phyloP scores from a whole-genome alignment of 2,329 filamentous ascomycete genomes.

The Domatiomyces globalis region DNA sequence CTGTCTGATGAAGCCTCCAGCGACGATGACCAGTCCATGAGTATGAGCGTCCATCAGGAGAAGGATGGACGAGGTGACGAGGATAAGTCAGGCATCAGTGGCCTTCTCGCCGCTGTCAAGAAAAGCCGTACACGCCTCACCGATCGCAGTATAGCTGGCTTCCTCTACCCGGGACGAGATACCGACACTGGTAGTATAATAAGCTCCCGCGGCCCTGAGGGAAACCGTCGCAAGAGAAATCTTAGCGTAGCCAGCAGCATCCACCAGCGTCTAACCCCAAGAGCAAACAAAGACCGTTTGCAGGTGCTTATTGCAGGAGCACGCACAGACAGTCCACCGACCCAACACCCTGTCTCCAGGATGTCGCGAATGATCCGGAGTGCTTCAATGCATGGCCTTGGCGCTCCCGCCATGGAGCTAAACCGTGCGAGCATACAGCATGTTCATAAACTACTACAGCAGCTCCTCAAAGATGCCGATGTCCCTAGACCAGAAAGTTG shows the following conservation, averaged over 20 bases:
- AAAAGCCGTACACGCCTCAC: conserved; percentile 59
- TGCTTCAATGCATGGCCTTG: conserved; percentile 64
- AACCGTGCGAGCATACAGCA: conserved; percentile 80
- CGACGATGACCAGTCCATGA: conserved; percentile 78
- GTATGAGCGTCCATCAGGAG: conserved; percentile 62
- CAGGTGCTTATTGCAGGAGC: conserved; percentile 27
- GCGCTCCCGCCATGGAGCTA: conserved; percentile 63
- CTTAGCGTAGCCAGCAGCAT: conserved; percentile 67
- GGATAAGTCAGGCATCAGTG: conserved; percentile 59
- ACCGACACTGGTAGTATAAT: conserved; percentile 48
- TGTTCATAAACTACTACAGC: conserved; percentile 68
- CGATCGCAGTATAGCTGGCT: conserved; percentile 59
- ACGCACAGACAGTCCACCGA: conserved; percentile 34
- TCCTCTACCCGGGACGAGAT: conserved; percentile 56
- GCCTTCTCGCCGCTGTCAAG: conserved; percentile 56
- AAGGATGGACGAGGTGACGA: conserved; percentile 53
- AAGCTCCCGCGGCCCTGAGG: conserved; percentile 43
- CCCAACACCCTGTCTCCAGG: conserved; percentile 18
- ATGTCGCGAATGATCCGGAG: conserved; percentile 52
- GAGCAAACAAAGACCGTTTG: conserved; percentile 45
- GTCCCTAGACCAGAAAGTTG: conserved; percentile 63
- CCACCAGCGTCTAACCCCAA: conserved; percentile 56
- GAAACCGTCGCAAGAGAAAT: conserved; percentile 56
- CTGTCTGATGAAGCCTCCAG: conserved; percentile 91
- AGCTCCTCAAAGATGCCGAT: conserved; percentile 63